Evolutionary conservation across 2,329 filamentous ascomycete species (phyloP).

Genomic region (Corynespora cassiicola): DNA sequence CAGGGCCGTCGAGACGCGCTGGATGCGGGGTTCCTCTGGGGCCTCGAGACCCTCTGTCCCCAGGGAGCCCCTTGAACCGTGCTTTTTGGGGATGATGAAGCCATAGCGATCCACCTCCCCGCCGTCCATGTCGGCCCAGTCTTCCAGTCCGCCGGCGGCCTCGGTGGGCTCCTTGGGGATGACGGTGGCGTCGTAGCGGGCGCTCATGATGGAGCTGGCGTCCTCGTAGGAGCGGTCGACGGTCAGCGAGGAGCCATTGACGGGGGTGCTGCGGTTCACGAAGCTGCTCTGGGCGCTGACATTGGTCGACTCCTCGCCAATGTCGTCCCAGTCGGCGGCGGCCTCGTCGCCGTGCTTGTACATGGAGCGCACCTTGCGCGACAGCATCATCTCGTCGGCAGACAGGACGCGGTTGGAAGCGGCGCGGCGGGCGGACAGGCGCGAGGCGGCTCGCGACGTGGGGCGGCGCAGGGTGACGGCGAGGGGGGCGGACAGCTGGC

Average conservation of each 20-base stretch:
- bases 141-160: slow-evolving; percentile 68
- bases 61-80: slow-evolving; percentile 36
- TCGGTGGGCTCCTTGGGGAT: slow-evolving; percentile 62
- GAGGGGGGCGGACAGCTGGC: slow-evolving; percentile 19
- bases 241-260: slow-evolving; percentile 35
- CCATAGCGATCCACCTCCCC: slow-evolving; percentile 70
- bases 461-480: slow-evolving; percentile 31
- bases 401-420: slow-evolving; percentile 60
- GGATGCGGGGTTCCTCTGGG: slow-evolving; percentile 51
- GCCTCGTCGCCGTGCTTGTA: slow-evolving; percentile 67
- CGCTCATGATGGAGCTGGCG: slow-evolving; percentile 35
- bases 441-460: slow-evolving; percentile 44
- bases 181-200: slow-evolving; percentile 31
- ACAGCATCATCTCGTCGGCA: slow-evolving; percentile 69
- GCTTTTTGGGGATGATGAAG: slow-evolving; percentile 61
- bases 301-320: slow-evolving; percentile 28
- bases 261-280: slow-evolving; percentile 31
- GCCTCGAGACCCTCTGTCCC: slow-evolving; percentile 31
- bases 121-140: slow-evolving; percentile 67
- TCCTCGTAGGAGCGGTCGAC: slow-evolving; percentile 34
- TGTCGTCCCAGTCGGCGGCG: slow-evolving; percentile 52
- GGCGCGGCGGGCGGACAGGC: slow-evolving; percentile 43
- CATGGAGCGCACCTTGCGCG: slow-evolving; percentile 68
- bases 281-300: slow-evolving; percentile 25
- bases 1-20: slow-evolving; percentile 66